Evolutionary conservation across 2,329 filamentous ascomycete species (phyloP).

Genomic region (Phaeoacremonium minimum): DNA sequence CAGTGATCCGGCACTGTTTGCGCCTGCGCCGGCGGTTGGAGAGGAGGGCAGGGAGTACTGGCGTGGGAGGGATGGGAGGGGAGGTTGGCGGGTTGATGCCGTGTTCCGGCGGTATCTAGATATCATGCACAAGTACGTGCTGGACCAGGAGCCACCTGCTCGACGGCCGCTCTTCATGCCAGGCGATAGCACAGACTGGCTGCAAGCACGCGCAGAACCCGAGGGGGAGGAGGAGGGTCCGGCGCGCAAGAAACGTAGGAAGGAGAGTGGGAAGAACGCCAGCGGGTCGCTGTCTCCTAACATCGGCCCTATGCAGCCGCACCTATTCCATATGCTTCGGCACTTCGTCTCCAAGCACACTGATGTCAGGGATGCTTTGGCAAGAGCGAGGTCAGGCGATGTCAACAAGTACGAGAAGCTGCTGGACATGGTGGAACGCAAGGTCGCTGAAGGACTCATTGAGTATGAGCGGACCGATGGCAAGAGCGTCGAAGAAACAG

Average conservation of each 20-base stretch:
- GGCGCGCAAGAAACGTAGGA: slow-evolving; percentile 48
- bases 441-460: slow-evolving; percentile 66
- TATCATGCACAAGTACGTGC: slow-evolving; percentile 76
- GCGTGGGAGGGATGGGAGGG: slow-evolving; percentile 71
- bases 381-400: slow-evolving; percentile 64
- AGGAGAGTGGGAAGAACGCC: slow-evolving; percentile 19
- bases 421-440: slow-evolving; percentile 68
- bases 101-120: slow-evolving; percentile 85
- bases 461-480: slow-evolving; percentile 58
- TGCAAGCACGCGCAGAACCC: slow-evolving; percentile 25
- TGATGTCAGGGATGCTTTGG: slow-evolving; percentile 80
- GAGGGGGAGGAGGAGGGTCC: slow-evolving; percentile 38
- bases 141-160: slow-evolving; percentile 60
- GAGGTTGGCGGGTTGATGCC: slow-evolving; percentile 86
- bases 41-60: slow-evolving; percentile 78
- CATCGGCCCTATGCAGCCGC: slow-evolving; percentile 77
- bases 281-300: slow-evolving; percentile 50
- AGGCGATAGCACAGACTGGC: slow-evolving; percentile 45
- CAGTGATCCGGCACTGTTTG: slow-evolving; percentile 86
- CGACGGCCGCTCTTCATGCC: slow-evolving; percentile 72
- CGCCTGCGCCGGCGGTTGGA: slow-evolving; percentile 57
- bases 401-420: slow-evolving; percentile 75
- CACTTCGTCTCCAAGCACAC: slow-evolving; percentile 78
- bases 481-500: slow-evolving; percentile 39
- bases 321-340: slow-evolving; percentile 87